These are phyloP conservation scores for Boletus coccyginus DNA, from an alignment of 768 basidiomycete species.

Conservation along the genomic window DNA sequence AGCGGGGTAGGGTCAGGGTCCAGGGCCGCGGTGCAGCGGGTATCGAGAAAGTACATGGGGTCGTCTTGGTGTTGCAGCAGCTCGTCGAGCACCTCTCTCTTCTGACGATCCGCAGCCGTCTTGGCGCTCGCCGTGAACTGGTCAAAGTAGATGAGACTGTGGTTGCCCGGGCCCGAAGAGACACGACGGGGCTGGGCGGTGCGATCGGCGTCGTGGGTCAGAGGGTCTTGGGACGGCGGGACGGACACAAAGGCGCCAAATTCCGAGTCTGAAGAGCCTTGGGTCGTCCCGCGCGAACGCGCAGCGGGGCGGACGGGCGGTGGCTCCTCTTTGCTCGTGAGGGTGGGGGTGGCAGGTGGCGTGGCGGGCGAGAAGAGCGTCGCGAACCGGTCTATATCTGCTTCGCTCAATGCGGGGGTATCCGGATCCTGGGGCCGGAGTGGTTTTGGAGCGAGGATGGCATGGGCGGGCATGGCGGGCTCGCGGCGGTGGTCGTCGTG, in stretches of 20 bases:
- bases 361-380: slow-evolving; percentile 43
- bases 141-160: slow-evolving; percentile 55
- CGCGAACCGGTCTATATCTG: slow-evolving; percentile 39
- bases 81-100: slow-evolving; percentile 59
- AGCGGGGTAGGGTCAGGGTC: background rate
- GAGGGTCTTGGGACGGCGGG: slow-evolving; percentile 49
- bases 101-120: slow-evolving; percentile 48
- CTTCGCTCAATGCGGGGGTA: slow-evolving; percentile 16
- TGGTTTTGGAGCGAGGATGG: background rate
- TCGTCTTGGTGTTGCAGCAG: slow-evolving; percentile 66
- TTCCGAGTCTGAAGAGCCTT: slow-evolving; percentile 43
- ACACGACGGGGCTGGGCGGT: too few species aligned
- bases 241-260: slow-evolving; percentile 65
- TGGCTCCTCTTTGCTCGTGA: background rate
- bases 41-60: slow-evolving; percentile 58
- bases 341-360: slow-evolving; percentile 25
- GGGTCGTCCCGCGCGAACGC: slow-evolving; percentile 13
- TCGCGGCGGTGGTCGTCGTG: background rate
- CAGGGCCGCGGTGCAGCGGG: background rate
- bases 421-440: background rate
- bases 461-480: background rate
- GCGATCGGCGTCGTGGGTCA: background rate
- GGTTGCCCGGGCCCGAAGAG: background rate
- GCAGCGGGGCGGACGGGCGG: background rate
- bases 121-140: slow-evolving; percentile 57